phyloP scores from a whole-genome alignment of 441 rosid species.

The Syzygium syzygioides region DNA sequence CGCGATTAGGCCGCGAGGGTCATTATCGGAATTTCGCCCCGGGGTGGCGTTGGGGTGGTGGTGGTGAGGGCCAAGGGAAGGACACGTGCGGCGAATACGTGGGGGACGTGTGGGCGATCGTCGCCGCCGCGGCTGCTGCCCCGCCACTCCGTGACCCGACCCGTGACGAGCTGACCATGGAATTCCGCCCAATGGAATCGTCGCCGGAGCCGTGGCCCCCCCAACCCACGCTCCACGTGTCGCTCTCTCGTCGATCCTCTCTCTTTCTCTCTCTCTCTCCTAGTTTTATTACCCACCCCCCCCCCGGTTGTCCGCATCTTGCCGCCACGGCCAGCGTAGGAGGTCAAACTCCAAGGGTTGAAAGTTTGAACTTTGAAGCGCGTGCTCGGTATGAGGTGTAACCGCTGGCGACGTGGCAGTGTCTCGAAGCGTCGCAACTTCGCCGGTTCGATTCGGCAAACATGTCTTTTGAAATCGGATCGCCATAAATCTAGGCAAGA shows the following conservation, averaged over 20 bases:
- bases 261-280: no score
- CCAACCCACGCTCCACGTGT: background rate
- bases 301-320: background rate
- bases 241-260: background rate
- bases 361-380: background rate
- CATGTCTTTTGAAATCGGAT: no score
- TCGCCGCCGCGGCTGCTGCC: background rate
- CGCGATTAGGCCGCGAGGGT: background rate
- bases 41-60: no score
- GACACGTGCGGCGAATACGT: background rate
- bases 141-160: background rate
- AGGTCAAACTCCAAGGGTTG: no score
- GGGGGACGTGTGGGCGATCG: background rate
- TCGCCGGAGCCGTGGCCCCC: background rate
- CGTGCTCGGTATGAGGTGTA: background rate
- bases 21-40: background rate
- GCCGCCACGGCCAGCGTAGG: no score
- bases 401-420: background rate
- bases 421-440: background rate
- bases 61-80: no score
- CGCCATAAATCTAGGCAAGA: background rate
- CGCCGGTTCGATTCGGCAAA: no score
- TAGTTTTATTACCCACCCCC: background rate
- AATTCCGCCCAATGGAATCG: background rate
- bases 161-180: background rate